A percentile compares a stretch with the other conserved stretches of the same genome.
phyloP scores from a whole-genome alignment of 2,329 filamentous ascomycete genomes.

The Neopestalotiopsis sp. region DNA sequence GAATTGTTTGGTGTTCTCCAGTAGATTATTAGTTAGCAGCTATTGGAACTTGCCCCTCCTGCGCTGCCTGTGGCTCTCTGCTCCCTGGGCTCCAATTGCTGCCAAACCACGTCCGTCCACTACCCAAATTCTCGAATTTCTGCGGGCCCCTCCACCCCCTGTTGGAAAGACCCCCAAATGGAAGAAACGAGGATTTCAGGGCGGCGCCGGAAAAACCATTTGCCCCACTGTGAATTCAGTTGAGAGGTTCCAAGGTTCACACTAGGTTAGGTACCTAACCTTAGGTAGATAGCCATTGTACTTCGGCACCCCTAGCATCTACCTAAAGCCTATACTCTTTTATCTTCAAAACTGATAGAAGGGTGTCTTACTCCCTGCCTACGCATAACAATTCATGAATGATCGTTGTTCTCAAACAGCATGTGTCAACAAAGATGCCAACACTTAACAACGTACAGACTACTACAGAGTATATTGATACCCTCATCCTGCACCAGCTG shows the following conservation, averaged over 20 bases:
- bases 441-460: too few relatives aligned
- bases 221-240: neutral
- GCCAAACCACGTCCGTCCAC: neutral
- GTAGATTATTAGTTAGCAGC: slow-evolving; percentile 5
- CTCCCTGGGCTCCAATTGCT: neutral
- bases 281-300: too few relatives aligned
- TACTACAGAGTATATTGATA: too few relatives aligned
- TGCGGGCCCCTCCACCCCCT: slow-evolving; percentile 6
- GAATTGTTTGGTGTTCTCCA: neutral
- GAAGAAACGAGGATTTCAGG: slow-evolving; percentile 2
- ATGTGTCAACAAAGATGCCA: too few relatives aligned
- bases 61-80: neutral
- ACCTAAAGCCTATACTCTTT: too few relatives aligned
- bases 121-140: slow-evolving; percentile 18
- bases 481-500: neutral
- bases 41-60: slow-evolving; percentile 14
- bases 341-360: too few relatives aligned
- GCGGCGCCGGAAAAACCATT: slow-evolving; percentile 18
- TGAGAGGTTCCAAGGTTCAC: too few relatives aligned
- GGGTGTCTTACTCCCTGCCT: too few relatives aligned
- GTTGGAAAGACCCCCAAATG: neutral
- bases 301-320: too few relatives aligned
- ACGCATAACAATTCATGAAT: too few relatives aligned
- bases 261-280: too few relatives aligned
- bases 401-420: too few relatives aligned